Evolutionary conservation across 306 rosid species (phyloP), one percentile per base, ranked within the genome.

Genomic region (Quercus wislizeni): DNA sequence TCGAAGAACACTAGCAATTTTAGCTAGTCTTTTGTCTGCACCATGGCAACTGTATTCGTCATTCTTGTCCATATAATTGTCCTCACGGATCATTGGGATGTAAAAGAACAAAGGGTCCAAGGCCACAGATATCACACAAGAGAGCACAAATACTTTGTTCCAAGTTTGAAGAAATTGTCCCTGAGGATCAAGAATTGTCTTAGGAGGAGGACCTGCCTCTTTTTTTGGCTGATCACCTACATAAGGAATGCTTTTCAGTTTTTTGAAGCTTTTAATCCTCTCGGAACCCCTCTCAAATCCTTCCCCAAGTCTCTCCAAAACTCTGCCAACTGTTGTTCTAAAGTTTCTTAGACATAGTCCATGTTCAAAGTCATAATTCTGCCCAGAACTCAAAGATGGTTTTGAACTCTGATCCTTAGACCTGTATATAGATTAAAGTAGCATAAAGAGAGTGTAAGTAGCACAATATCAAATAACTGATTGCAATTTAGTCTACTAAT

Each of bases 91-190:
- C 71, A 57, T 81, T 59, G 94, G 88, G 35, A 91, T 80, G 84
- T 96, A 96, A 64, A 96, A 86, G 86, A 96, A 96, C 69, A 96
- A 69, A 0, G 98, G 97, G 81, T 96, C 99, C 81, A 95, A 75
- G 20, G 96, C 86, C 54, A 91, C 88, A 31, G 99, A 97, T 79
- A 91, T 43, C 15, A 93, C 88, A 86, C 94, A 89, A 5, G 91
- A 84, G 71, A 89, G 72, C 30, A 91, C 94, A 86, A 93, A 91
- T 74, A 93, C 83, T 79, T 89, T 96, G 82, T 96, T 96, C 98
- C 99, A 93, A 63, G 49, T 78, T 83, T 90, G 97, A 87, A 96
- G 97, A 25, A 87, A 67, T 71, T 88, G 28, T 20, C 90, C 95
- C 51, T 93, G 99, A 51, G 99, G 98, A 80, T 96, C 89, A 72